Percentiles rank a stretch among this genome's conserved stretches.
Evolutionary conservation across 805 yeast species (phyloP).

Genomic region (Gaillardinia entomophila): DNA sequence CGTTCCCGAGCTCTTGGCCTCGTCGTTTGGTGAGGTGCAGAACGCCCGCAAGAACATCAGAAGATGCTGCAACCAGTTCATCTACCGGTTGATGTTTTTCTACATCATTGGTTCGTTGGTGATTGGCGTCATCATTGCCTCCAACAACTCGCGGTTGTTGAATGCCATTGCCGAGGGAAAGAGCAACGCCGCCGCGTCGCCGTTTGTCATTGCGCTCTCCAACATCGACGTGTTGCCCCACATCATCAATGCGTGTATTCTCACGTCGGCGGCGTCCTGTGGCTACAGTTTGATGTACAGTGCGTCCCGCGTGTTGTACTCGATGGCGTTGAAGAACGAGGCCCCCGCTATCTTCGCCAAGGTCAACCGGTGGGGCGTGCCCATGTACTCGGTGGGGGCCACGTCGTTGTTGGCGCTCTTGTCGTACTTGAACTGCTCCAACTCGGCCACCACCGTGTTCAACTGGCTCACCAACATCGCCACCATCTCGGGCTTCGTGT

Average conservation of each 20-base stretch:
- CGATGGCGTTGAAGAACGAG: conserved; percentile 12
- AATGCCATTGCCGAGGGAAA: conserved; percentile 13
- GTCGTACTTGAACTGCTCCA: conserved; percentile 2
- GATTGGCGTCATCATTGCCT: conserved; percentile 10
- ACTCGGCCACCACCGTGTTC: conserved; percentile 4
- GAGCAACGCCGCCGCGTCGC: conserved; percentile 58
- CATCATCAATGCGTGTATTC: conserved; percentile 71
- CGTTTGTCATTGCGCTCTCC: conserved; percentile 80
- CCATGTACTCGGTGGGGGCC: conserved; percentile 2
- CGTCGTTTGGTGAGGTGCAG: conserved; percentile 52
- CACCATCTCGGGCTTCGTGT: conserved; percentile 2
- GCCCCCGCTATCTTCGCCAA: conserved; percentile 14
- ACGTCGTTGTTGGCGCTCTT: background rate
- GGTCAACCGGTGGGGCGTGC: conserved; percentile 10
- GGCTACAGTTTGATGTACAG: conserved; percentile 1
- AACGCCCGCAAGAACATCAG: conserved; percentile 57
- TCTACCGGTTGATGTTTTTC: conserved; percentile 11
- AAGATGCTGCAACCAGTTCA: conserved; percentile 33
- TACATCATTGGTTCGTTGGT: conserved; percentile 12
- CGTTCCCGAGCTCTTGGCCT: conserved; percentile 16
- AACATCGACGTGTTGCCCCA: conserved; percentile 64
- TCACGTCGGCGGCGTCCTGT: conserved; percentile 51
- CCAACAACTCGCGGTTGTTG: conserved; percentile 18
- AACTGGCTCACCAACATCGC: conserved; percentile 3
- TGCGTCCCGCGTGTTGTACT: conserved; percentile 2